Evolutionary conservation across 192 early-diverging fungal genomes (phyloP), one percentile per base, ranked within the genome.

Genomic region (Coemansia sp.): DNA sequence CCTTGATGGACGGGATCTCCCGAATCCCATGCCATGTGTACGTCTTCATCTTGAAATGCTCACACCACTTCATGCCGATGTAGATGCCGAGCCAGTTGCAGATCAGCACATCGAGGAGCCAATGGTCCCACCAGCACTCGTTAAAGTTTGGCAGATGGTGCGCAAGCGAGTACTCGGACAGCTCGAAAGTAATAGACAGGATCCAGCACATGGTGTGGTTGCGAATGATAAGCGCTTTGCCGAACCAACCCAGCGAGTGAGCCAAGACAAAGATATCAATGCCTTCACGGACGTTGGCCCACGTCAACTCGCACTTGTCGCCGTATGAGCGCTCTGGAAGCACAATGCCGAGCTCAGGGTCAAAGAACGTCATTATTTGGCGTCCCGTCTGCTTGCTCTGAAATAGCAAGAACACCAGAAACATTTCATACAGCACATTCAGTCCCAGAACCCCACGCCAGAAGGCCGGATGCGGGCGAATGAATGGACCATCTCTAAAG

Each of bases 111-210:
- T 97, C 95, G 59, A 97, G 71, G 58, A 97, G 89, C 95, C 95
- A 97, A 76, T 98, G 94, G 84, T 98, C 94, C 95, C 95, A 98
- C 95, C 95, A 98, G 74, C 96, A 98, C 85, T 98, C 96, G 60
- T 92, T 91, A 84, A 98, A 98, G 78, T 98, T 98, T 57, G 92
- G 90, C 70, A 98, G 84, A 73, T 96, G 96, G 79, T 98, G 95
- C 62, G 90, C 85, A 48, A 98, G 83, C 55, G 94, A 92, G 79
- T 98, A 98, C 70, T 98, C 96, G 85, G 93, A 87, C 32, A 96
- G 81, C 77, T 98, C 96, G 81, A 98, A 98, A 75, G 93, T 87
- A 53, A 98, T 73, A 0, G 93, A 95, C 57, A 96, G 70, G 50
- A 98, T 94, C 96, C 96, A 98, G 78, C 94, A 96, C 74, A 96